Base-by-base conservation (phyloP, 768 basidiomycete genomes). In the Suillus occidentalis region DNA sequence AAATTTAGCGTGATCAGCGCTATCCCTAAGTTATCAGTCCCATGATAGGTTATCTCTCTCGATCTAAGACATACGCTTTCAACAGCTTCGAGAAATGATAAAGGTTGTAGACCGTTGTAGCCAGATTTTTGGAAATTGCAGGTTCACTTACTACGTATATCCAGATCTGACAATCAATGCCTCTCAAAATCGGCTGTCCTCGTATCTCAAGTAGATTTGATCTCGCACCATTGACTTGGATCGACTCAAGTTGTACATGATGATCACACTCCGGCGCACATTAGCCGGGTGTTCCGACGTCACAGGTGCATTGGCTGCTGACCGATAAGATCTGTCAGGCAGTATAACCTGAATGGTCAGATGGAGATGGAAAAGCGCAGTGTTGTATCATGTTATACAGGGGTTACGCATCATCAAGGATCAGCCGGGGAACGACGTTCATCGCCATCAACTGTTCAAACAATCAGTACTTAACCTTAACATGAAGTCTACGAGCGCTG, bases 401-500 rank as follows among this genome's bases (percentile, higher is more conserved):
- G 36, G n/a, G 4, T 59, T 40, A 82, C 42, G 89, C 91, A 77
- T 95, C 94, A 71, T 92, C 94, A 63, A 97, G 83, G 61, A 95
- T 82, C 57, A 97, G 81, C 40, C 94, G 90, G 59, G 95, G 95
- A 20, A 97, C 90, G 53, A 97, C 89, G 73, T 97, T 97, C 95
- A 97, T 97, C 12, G 94, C 95, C 93, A 97, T 94, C 71, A 97
- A 78, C 93, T 97, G 70, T 25, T 59, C 50, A 42, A 43, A 65
- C n/a, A 31, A 22, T 62, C 39, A 57, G 53, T 65, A 22, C 45
- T 31, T 31, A 31, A 31, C 31, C 31, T 65, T 63, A 52, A 58
- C 63, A 39, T 39, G 59, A 49, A 20, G 43, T 22, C 40, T 36
- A 55, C 34, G 16, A 31, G 40, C 16, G 60, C 3, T 50, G 36